Percentiles rank a stretch among this genome's conserved stretches.
phyloP scores from a whole-genome alignment of 1,284 basidiomycete genomes.

The Polyporus tsugae region DNA sequence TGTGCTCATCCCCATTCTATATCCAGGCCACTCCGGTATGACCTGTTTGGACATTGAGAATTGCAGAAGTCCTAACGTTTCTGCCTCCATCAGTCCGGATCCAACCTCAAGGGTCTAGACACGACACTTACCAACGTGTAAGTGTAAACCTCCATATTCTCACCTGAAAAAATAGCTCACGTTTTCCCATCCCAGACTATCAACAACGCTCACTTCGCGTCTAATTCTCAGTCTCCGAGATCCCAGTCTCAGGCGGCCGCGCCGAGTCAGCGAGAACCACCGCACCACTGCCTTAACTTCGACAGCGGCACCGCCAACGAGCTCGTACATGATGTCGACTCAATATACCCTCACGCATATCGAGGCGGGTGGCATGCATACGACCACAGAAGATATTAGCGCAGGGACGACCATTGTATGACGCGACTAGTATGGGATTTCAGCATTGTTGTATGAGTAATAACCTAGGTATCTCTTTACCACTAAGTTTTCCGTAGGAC shows the following conservation, averaged over 20 bases:
- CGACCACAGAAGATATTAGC: conserved; percentile 6
- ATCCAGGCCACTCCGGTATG: conserved; percentile 21
- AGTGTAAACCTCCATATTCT: conserved; percentile 9
- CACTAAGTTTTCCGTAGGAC: neutral
- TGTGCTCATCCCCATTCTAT: neutral
- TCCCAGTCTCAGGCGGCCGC: conserved; percentile 21
- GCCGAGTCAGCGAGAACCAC: conserved; percentile 1
- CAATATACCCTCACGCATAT: conserved; percentile 20
- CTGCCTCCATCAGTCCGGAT: conserved; percentile 13
- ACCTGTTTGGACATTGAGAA: too few species aligned
- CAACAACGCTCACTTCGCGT: conserved; percentile 29
- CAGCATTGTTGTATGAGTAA: neutral
- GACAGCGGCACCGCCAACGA: conserved; percentile 14
- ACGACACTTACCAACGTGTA: conserved; percentile 37
- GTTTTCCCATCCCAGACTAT: conserved; percentile 15
- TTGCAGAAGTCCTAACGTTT: neutral
- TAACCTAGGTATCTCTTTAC: neutral
- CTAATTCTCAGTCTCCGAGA: conserved; percentile 33
- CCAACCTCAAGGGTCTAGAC: conserved; percentile 27
- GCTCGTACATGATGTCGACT: conserved; percentile 6
- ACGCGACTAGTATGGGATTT: neutral
- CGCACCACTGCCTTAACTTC: conserved; percentile 7
- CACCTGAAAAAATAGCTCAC: neutral
- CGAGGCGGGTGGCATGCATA: neutral
- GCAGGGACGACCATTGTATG: neutral